Conservation (phyloP, 768 basidiomycete species). For the Hygrophorus pudorinus region DNA sequence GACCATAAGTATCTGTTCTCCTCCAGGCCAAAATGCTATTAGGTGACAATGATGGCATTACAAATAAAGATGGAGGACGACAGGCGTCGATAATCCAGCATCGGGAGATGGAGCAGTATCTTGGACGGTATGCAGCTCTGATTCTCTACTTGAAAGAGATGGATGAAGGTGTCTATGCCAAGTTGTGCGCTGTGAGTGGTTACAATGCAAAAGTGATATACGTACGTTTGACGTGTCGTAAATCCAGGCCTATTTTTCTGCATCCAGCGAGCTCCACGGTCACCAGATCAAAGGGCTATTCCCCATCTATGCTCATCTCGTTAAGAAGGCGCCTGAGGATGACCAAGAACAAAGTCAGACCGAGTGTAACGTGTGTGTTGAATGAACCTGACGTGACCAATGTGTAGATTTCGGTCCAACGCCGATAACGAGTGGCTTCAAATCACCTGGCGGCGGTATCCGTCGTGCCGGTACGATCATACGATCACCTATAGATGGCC, state of each 20-base stretch:
- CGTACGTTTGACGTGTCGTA: constrained; percentile 19
- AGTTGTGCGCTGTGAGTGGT: constrained; percentile 73
- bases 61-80: constrained; percentile 30
- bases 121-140: constrained; percentile 82
- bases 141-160: constrained; percentile 94
- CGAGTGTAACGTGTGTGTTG: neutral
- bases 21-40: constrained; percentile 57
- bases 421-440: constrained; percentile 31
- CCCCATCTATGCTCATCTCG: constrained; percentile 39
- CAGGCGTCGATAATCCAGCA: constrained; percentile 51
- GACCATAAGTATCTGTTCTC: neutral
- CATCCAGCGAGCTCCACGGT: constrained; percentile 72
- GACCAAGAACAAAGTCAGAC: constrained; percentile 59
- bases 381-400: neutral
- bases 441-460: constrained; percentile 43
- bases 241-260: constrained; percentile 90
- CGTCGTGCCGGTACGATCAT: constrained; percentile 80
- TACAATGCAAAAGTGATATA: neutral
- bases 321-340: constrained; percentile 66
- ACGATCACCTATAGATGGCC: constrained; percentile 61
- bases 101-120: constrained; percentile 65
- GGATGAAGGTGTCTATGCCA: constrained; percentile 83
- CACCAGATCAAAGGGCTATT: constrained; percentile 73
- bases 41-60: constrained; percentile 51
- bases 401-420: constrained; percentile 35